phyloP scores from a whole-genome alignment of 306 rosid genomes.

The Herpetospermum pedunculosum region DNA sequence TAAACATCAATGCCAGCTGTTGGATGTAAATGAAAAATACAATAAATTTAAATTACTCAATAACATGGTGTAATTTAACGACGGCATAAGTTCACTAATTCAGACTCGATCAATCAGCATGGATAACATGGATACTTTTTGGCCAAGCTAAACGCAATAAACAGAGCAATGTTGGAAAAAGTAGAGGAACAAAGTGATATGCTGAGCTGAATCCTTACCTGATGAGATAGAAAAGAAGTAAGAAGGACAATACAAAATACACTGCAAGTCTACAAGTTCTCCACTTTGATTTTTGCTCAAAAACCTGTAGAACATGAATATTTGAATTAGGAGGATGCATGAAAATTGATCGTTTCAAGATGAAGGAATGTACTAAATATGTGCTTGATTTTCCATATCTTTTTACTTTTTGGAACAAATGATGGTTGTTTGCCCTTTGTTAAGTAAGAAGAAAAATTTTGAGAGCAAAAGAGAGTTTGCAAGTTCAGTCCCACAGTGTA shows the following conservation, averaged over 20 bases:
- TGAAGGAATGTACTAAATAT: background rate
- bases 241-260: constrained; percentile 50
- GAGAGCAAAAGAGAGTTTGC: background rate
- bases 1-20: background rate
- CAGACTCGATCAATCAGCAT: background rate
- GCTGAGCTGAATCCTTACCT: constrained; percentile 35
- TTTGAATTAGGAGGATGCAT: background rate
- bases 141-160: background rate
- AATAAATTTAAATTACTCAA: background rate
- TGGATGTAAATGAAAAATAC: background rate
- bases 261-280: constrained; percentile 57
- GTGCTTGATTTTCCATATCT: background rate
- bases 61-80: background rate
- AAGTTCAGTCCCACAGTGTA: background rate
- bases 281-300: constrained; percentile 70
- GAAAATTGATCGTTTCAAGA: background rate
- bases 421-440: background rate
- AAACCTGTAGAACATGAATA: constrained; percentile 47
- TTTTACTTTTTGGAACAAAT: background rate
- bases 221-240: constrained; percentile 55
- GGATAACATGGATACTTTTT: background rate
- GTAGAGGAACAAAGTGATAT: background rate
- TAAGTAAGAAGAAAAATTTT: background rate
- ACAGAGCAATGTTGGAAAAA: background rate
- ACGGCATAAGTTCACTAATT: background rate